phyloP scores from a whole-genome alignment of 2,329 filamentous ascomycete genomes.

The Colletotrichum liaoningense region DNA sequence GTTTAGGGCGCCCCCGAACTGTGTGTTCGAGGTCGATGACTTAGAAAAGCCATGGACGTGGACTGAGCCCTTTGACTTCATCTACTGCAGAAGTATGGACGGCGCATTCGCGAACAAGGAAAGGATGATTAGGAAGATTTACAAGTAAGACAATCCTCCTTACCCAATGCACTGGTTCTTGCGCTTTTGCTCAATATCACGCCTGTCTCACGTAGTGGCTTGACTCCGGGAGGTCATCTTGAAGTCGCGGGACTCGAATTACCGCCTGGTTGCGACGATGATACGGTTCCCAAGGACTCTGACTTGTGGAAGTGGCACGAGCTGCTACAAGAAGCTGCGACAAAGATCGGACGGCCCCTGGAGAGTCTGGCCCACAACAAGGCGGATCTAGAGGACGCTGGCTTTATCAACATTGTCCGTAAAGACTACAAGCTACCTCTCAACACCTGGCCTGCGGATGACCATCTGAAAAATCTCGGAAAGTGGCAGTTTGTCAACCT shows the following conservation, averaged over 20 bases:
- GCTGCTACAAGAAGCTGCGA: constrained; percentile 44
- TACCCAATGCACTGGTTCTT: neutral
- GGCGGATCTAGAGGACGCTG: constrained; percentile 39
- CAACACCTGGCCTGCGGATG: constrained; percentile 37
- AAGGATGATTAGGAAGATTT: constrained; percentile 40
- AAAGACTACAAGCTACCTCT: constrained; percentile 29
- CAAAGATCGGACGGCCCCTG: constrained; percentile 43
- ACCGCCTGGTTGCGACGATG: constrained; percentile 44
- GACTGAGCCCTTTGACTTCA: constrained; percentile 46
- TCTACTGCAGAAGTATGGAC: constrained; percentile 46
- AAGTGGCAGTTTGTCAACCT: constrained; percentile 42
- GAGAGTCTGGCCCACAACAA: constrained; percentile 37
- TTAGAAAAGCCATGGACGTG: constrained; percentile 48
- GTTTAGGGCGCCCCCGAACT: constrained; percentile 53
- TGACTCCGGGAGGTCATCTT: constrained; percentile 46
- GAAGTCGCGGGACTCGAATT: constrained; percentile 44
- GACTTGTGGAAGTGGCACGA: constrained; percentile 43
- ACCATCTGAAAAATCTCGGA: constrained; percentile 19
- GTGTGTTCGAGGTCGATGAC: constrained; percentile 55
- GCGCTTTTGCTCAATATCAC: neutral
- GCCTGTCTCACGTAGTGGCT: neutral
- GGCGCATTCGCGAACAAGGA: constrained; percentile 42
- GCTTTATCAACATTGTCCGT: constrained; percentile 12
- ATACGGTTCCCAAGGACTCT: constrained; percentile 42
- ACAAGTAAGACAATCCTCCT: constrained; percentile 19